Conservation (phyloP, 345 rosid species). For the Ricinus communis region DNA sequence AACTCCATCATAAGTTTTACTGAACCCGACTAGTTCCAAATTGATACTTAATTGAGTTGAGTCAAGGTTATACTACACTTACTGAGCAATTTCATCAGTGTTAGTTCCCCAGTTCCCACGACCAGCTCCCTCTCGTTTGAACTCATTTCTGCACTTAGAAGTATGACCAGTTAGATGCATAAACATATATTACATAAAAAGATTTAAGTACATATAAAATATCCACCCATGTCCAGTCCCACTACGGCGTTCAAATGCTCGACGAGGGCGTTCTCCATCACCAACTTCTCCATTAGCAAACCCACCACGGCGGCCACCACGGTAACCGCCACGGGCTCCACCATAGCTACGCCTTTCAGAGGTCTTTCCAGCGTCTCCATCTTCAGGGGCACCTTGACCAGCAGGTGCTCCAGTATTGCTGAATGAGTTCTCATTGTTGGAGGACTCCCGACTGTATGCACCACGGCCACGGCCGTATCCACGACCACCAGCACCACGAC, state of each 20-base stretch:
- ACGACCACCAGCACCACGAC: slow-evolving; percentile 14
- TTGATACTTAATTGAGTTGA: not conserved
- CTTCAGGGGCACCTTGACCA: slow-evolving; percentile 19
- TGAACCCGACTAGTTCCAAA: not conserved
- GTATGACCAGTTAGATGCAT: not conserved
- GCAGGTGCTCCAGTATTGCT: slow-evolving; percentile 5
- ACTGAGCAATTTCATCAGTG: slow-evolving; percentile 27
- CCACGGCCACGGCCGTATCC: slow-evolving; percentile 23
- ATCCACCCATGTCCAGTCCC: slow-evolving; percentile 34
- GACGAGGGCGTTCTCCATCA: slow-evolving; percentile 26
- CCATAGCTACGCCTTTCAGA: slow-evolving; percentile 27
- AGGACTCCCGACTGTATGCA: slow-evolving; percentile 21
- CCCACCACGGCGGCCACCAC: slow-evolving; percentile 25
- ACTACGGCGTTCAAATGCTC: slow-evolving; percentile 24
- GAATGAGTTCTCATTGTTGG: slow-evolving; percentile 14
- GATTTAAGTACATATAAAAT: not conserved
- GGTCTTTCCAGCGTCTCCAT: slow-evolving; percentile 19
- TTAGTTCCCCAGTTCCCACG: slow-evolving; percentile 32
- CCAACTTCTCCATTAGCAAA: slow-evolving; percentile 22
- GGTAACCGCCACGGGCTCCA: slow-evolving; percentile 26
- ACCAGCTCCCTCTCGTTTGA: slow-evolving; percentile 30
- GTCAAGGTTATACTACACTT: not conserved
- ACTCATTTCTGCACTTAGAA: slow-evolving; percentile 15
- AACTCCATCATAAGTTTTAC: too few species aligned
- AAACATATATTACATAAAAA: not conserved